Evolutionary conservation across 192 early-diverging fungal species (phyloP), one percentile per base, ranked within the genome.

Genomic region (Chytriomyces sp.): DNA sequence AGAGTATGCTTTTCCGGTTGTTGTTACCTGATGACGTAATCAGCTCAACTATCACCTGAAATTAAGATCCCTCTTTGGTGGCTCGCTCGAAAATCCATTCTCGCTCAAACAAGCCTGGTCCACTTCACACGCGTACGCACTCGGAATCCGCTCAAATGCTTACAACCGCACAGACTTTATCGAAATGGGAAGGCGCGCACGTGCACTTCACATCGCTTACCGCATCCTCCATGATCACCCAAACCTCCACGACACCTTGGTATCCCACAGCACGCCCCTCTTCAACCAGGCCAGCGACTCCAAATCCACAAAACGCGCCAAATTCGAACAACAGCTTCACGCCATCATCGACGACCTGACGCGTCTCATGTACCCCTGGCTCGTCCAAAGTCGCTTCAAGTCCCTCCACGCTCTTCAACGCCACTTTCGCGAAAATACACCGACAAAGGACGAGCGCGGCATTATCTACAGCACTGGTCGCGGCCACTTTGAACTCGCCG

Each of bases 81-180:
- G 70, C 6, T 60, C 58, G 6, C 33, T 59, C 40, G 19, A 7
- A 40, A 52, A 49, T 39, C 17, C 40, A 25, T 32, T 41, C 26
- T 25, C 25, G 8, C 59, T 61, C 2, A 17, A 22, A 14, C n/a
- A n/a, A 3, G 40, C 39, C 25, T 65, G 22, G 28, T 10, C 12
- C 7, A 26, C 31, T 39, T 8, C 26, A 1, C 63, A 65, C 41
- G 63, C 63, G 12, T 65, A 14, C 14, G 63, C 63, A 8, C 37
- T 65, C 22, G 41, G 17, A 22, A 10, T 22, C 22, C 8, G 63
- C 22, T 49, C 38, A 22, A 8, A 10, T 5, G 17, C 40, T 41
- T 72, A 72, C 70, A 72, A 72, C 30, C 54, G 70, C 56, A 72
- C 70, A 44, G 58, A 72, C 70, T 72, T 72, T 38, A 5, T 62